phyloP scores from a whole-genome alignment of 2,329 filamentous ascomycete species.

The Paracoccidioides lutzii region DNA sequence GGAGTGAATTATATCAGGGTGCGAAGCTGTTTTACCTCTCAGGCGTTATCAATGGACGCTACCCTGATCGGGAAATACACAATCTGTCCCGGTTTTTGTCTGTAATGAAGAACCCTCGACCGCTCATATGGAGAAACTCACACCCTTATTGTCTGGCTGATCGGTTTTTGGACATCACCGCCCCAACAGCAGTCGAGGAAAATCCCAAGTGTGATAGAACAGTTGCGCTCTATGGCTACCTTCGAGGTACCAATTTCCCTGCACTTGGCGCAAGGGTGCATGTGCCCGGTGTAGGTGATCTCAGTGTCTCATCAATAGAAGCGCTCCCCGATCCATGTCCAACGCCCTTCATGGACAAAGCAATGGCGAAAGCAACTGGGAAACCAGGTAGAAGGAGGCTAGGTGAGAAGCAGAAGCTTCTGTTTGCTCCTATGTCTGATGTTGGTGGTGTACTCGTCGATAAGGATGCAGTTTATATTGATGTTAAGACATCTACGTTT shows the following conservation, averaged over 20 bases:
- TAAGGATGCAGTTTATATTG: constrained; percentile 89
- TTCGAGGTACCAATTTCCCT: constrained; percentile 88
- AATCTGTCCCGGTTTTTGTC: constrained; percentile 91
- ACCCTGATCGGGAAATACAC: constrained; percentile 91
- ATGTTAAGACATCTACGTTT: constrained; percentile 61
- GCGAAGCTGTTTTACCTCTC: constrained; percentile 95
- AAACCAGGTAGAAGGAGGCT: constrained; percentile 68
- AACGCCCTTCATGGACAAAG: constrained; percentile 81
- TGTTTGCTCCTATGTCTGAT: constrained; percentile 97
- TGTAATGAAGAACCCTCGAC: constrained; percentile 97
- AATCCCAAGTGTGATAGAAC: constrained; percentile 83
- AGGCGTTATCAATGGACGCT: constrained; percentile 90
- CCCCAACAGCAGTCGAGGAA: constrained; percentile 80
- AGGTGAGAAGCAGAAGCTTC: constrained; percentile 90
- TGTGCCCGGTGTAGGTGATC: constrained; percentile 82
- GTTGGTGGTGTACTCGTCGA: constrained; percentile 92
- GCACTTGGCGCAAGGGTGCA: constrained; percentile 77
- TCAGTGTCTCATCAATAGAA: constrained; percentile 72
- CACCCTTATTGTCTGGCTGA: constrained; percentile 92
- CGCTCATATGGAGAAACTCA: constrained; percentile 90
- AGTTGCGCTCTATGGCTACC: constrained; percentile 81
- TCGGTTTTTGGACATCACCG: constrained; percentile 88
- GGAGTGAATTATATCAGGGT: constrained; percentile 93
- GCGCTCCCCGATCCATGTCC: constrained; percentile 86
- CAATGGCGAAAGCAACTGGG: constrained; percentile 67